Conservation (phyloP, 805 yeast genomes). For the Metschnikowia peoriensis region DNA sequence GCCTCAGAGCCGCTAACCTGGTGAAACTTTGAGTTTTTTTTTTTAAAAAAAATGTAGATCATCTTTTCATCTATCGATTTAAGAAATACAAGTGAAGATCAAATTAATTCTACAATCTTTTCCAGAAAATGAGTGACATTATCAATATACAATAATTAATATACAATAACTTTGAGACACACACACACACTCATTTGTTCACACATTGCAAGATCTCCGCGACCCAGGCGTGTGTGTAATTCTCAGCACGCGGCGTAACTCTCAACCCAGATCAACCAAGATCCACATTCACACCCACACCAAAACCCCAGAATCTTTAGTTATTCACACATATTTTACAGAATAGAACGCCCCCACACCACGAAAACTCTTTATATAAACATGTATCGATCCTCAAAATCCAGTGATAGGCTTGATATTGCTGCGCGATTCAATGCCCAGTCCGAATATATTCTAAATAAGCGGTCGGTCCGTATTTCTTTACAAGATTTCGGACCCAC, state of each 20-base stretch:
- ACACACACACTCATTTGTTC: too few relatives aligned
- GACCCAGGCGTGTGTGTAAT: background rate
- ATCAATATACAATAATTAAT: too few relatives aligned
- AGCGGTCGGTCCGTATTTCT: slow-evolving; percentile 15
- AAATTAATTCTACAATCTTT: too few relatives aligned
- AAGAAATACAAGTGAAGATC: too few relatives aligned
- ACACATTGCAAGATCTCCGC: background rate
- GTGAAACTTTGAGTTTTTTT: too few relatives aligned
- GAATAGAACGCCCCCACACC: background rate
- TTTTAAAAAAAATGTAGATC: too few relatives aligned
- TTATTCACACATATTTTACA: background rate
- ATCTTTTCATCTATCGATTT: too few relatives aligned
- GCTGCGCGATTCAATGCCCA: slow-evolving; percentile 9
- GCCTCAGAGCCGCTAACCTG: too few relatives aligned
- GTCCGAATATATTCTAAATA: slow-evolving; percentile 11
- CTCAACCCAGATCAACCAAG: background rate
- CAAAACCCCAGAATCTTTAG: background rate
- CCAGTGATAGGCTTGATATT: slow-evolving; percentile 1
- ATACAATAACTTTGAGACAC: too few relatives aligned
- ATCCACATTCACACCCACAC: background rate
- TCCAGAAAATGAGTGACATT: too few relatives aligned
- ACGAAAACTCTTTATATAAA: background rate
- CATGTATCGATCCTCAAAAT: slow-evolving; percentile 2
- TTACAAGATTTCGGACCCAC: slow-evolving; percentile 13
- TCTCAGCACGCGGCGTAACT: background rate